These are phyloP conservation scores for Colletotrichum destructivum DNA, from an alignment of 2,329 filamentous ascomycete species.

Conservation along the genomic window DNA sequence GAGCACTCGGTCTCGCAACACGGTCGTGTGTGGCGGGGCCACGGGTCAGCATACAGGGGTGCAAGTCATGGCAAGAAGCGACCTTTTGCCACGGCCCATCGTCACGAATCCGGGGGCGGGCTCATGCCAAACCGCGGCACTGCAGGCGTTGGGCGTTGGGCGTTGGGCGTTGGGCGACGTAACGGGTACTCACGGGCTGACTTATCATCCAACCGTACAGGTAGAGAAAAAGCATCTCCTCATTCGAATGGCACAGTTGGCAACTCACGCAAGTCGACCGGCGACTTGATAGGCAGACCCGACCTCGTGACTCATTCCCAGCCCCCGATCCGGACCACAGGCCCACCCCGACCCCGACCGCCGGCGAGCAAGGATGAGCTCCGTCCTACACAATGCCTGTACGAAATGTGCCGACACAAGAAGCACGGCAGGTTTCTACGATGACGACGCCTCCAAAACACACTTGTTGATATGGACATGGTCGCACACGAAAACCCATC, in stretches of 20 bases:
- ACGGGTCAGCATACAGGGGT: conserved; percentile 13
- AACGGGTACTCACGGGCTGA: conserved; percentile 14
- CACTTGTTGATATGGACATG: neutral
- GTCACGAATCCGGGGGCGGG: conserved; percentile 17
- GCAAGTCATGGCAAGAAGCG: conserved; percentile 2
- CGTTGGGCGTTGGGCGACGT: conserved; percentile 5
- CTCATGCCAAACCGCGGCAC: conserved; percentile 23
- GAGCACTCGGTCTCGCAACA: conserved; percentile 33
- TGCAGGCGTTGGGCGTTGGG: conserved; percentile 14
- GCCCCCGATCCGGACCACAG: conserved; percentile 33
- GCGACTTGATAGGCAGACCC: conserved; percentile 5
- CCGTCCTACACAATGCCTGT: conserved; percentile 8
- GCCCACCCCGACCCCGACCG: conserved; percentile 35
- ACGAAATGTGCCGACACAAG: conserved; percentile 15
- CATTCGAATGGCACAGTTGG: conserved; percentile 1
- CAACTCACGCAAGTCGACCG: neutral
- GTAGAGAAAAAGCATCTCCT: conserved; percentile 11
- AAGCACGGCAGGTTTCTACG: conserved; percentile 3
- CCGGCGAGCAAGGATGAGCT: conserved; percentile 19
- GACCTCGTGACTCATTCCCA: conserved; percentile 38
- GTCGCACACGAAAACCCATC: neutral
- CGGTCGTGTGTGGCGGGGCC: conserved; percentile 7
- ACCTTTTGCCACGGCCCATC: conserved; percentile 17
- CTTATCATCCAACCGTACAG: neutral
- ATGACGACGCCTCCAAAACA: conserved; percentile 14